Percentiles rank a stretch among this genome's conserved stretches.
phyloP scores from a whole-genome alignment of 257 asterid genomes.

The Paulownia fortunei region DNA sequence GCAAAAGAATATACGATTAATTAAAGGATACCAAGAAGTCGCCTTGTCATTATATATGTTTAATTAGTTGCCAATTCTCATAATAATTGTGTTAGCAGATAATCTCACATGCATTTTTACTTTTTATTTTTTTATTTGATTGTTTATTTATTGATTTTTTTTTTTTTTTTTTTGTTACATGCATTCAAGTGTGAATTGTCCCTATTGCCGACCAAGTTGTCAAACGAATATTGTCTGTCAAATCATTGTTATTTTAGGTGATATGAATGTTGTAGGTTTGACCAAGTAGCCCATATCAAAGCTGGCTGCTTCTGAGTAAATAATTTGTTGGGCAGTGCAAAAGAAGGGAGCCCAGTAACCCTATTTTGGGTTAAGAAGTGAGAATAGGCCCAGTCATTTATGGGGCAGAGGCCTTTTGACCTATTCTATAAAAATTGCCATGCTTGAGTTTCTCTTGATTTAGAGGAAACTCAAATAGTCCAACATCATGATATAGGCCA shows the following conservation, averaged over 20 bases:
- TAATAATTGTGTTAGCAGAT: slow-evolving; percentile 15
- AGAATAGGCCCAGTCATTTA: background rate
- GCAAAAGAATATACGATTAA: no score
- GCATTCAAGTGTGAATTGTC: slow-evolving; percentile 28
- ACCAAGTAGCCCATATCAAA: background rate
- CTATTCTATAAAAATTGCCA: no score
- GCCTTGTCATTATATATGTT: background rate
- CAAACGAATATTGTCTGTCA: slow-evolving; percentile 25
- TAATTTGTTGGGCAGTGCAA: background rate
- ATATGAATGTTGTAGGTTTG: background rate
- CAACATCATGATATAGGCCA: no score
- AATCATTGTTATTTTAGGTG: background rate
- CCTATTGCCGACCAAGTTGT: background rate
- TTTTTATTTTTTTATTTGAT: no score
- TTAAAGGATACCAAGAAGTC: no score
- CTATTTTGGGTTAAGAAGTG: background rate
- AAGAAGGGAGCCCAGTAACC: background rate
- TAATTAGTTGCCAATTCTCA: background rate
- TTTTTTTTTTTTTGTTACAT: background rate
- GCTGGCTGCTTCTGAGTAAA: background rate
- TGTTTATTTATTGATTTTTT: no score
- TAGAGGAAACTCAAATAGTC: background rate
- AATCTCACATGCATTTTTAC: background rate
- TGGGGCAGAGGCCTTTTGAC: no score
- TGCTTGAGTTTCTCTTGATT: no score